Evolutionary conservation across 495 filamentous ascomycete genomes (phyloP).

Genomic region (Aspergillus bridgeri): DNA sequence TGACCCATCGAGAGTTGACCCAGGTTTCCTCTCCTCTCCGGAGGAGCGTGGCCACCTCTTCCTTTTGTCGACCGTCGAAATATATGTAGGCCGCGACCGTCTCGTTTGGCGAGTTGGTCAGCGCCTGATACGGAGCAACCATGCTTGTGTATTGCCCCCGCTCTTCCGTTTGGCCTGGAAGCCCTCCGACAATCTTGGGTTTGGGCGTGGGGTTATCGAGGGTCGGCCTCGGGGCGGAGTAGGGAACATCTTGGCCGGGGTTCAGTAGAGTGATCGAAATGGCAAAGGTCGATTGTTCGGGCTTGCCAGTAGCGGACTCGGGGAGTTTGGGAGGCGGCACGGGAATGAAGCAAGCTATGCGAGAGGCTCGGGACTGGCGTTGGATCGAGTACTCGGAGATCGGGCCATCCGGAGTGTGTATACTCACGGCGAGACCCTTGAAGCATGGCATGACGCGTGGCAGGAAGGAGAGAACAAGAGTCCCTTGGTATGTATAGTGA

Average conservation of each 20-base stretch:
- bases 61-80: constrained; percentile 92
- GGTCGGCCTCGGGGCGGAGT: constrained; percentile 77
- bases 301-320: constrained; percentile 60
- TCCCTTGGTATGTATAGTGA: not conserved
- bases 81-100: constrained; percentile 98
- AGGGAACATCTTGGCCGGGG: constrained; percentile 80
- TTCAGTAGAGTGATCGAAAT: constrained; percentile 95
- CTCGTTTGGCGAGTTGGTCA: constrained; percentile 87
- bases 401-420: constrained; percentile 85
- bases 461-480: not conserved
- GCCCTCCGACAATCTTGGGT: constrained; percentile 71
- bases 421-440: constrained; percentile 94
- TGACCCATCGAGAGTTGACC: constrained; percentile 98
- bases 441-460: constrained; percentile 81
- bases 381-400: constrained; percentile 91
- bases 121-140: constrained; percentile 81
- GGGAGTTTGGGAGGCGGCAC: constrained; percentile 83
- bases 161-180: constrained; percentile 55
- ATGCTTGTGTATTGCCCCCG: constrained; percentile 52
- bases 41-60: constrained; percentile 93
- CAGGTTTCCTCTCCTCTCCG: constrained; percentile 95
- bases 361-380: constrained; percentile 82
- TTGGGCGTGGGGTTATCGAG: constrained; percentile 67
- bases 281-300: constrained; percentile 91
- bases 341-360: constrained; percentile 95